Base-by-base conservation (phyloP, 176 grass and related monocot genomes). In the Phoenix roebelenii region DNA sequence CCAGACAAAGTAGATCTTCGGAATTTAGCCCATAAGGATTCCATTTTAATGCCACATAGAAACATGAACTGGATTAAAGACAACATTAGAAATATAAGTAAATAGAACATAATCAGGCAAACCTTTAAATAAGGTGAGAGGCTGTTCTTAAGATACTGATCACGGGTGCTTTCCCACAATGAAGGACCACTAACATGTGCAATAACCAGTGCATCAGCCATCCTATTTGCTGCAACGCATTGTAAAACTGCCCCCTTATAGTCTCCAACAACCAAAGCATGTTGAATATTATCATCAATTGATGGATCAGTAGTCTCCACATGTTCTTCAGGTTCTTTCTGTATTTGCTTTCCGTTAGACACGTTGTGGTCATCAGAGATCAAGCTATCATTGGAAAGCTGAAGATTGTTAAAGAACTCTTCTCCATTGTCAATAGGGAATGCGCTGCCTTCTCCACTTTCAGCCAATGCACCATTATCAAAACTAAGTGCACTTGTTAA, bases 171-270 rank as follows among this genome's bases (percentile, higher is more conserved):
- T 73, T 88, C 88, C 93, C 93, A 98, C 54, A 98, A 67, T 44
- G 93, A 73, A 39, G 87, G 20, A 66, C 88, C 84, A 59, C 93
- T 88, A 68, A 82, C 87, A 89, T 98, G 84, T 32, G 93, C 93
- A 77, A 92, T 98, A 69, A 98, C 93, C 63, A 98, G 79, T 83
- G 93, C 88, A 92, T 98, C 93, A 78, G 93, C 93, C 84, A 98
- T 98, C 66, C 85, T 85, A 66, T 98, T 98, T 50, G 81, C 88
- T 73, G 70, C 69, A 81, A 89, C 74, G 69, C 93, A 98, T 62
- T 81, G 76, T 35, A 76, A 69, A 75, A 92, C 84, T 57, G 93
- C 93, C 15, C 83, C 93, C 75, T 81, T 98, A 66, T 98, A 98
- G 76, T 98, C 87, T 60, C 93, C 93, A 60, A 98, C 87, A 57